Percentiles rank a stretch among this genome's conserved stretches.
These are phyloP conservation scores for Aspergillus proliferans DNA, from an alignment of 2,329 filamentous ascomycete species.

Conservation along the genomic window DNA sequence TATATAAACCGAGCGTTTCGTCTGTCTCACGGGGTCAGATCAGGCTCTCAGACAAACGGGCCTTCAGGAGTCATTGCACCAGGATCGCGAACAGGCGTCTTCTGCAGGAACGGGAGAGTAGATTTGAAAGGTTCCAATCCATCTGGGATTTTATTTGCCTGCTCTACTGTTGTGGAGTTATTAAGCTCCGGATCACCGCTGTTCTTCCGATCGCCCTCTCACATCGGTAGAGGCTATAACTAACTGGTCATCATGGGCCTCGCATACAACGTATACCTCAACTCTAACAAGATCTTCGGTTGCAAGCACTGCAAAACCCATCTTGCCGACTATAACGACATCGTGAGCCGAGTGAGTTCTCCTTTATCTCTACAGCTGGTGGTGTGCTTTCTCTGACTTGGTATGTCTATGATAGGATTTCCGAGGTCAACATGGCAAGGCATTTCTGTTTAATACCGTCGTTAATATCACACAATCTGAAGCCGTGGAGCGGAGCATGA, in stretches of 20 bases:
- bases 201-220: background rate
- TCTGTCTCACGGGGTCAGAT: background rate
- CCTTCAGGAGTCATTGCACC: background rate
- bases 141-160: background rate
- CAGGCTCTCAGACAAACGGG: background rate
- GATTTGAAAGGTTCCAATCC: background rate
- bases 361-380: background rate
- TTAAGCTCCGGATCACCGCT: background rate
- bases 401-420: slow-evolving; percentile 64
- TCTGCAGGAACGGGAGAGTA: too few species aligned
- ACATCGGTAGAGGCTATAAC: slow-evolving; percentile 9
- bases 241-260: slow-evolving; percentile 62
- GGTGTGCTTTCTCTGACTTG: slow-evolving; percentile 4
- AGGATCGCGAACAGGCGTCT: too few species aligned
- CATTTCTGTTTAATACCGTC: slow-evolving; percentile 89
- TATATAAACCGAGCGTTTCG: background rate
- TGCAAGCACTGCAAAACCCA: slow-evolving; percentile 96
- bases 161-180: background rate
- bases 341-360: slow-evolving; percentile 75
- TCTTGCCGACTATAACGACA: slow-evolving; percentile 89
- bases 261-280: slow-evolving; percentile 85
- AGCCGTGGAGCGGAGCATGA: slow-evolving; percentile 95
- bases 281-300: slow-evolving; percentile 79
- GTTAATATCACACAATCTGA: slow-evolving; percentile 81
- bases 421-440: slow-evolving; percentile 95